Conservation (phyloP, 768 basidiomycete genomes). For the Dentipellis fragilis region DNA sequence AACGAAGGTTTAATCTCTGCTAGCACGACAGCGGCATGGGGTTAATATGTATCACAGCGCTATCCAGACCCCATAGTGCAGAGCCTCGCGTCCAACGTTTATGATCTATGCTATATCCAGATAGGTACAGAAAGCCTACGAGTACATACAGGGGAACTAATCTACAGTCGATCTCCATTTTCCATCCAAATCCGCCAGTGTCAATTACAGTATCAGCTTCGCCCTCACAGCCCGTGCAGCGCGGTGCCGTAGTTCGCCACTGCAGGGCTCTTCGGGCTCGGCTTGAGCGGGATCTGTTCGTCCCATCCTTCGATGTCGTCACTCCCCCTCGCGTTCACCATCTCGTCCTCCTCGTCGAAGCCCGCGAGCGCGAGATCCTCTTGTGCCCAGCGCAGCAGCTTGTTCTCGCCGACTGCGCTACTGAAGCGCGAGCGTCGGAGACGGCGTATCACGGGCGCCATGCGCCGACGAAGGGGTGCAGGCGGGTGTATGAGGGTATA, state of each 20-base stretch:
- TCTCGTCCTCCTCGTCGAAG: constrained; percentile 11
- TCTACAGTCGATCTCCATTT: not conserved
- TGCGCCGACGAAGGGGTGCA: not conserved
- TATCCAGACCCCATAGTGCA: not conserved
- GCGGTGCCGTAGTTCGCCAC: constrained; percentile 9
- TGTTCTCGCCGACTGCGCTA: constrained; percentile 4
- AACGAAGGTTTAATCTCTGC: not conserved
- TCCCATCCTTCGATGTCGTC: not conserved
- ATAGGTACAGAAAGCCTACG: not conserved
- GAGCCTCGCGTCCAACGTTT: not conserved
- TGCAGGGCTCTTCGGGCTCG: not conserved
- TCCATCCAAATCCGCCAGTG: not conserved
- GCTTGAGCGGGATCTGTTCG: constrained; percentile 11
- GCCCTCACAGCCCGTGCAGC: not conserved
- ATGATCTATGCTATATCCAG: not conserved
- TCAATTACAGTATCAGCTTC: not conserved
- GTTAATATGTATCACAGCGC: constrained; percentile 19
- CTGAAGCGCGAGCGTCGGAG: constrained; percentile 5
- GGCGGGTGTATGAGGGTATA: constrained; percentile 6
- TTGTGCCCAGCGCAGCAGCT: constrained; percentile 10
- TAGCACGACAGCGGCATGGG: constrained; percentile 56
- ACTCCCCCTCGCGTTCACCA: constrained; percentile 12
- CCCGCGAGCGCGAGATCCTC: constrained; percentile 8
- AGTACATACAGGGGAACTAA: not conserved
- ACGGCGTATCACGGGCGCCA: not conserved